Evolutionary conservation across 495 filamentous ascomycete genomes (phyloP), one percentile per base, ranked within the genome.

Genomic region (Hapsidospora chrysogenum): DNA sequence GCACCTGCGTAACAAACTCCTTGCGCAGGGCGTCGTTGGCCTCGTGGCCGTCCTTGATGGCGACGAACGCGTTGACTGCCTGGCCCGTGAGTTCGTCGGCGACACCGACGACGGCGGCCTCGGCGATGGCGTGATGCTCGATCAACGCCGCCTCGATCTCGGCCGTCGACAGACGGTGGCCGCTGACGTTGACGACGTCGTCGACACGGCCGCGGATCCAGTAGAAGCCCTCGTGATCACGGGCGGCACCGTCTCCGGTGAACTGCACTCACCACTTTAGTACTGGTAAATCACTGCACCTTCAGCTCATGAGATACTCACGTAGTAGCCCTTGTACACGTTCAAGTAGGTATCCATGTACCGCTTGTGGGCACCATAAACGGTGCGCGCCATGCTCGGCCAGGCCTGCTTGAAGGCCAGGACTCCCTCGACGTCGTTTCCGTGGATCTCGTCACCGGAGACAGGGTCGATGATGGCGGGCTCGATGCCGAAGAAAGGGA

Each of bases 121-220:
- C 89, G 37, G 84, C 86, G 34, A 96, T 81, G 43, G 77, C 63
- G 42, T 70, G 68, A 52, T 95, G 83, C 65, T 96, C 89, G 41
- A 97, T 74, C 26, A 97, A 70, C 14, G 89, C 89, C 20, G 89
- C 89, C 59, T 97, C 89, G 41, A 97, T 96, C 58, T 97, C 89
- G 30, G 89, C 89, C 13, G 92, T 99, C 9, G 87, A 95, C 29
- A 99, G 67, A 54, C 89, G 76, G 53, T 99, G 92, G 20, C 89
- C 89, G 41, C 78, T 85, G 33, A 99, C 89, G 53, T 96, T 99
- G 51, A 99, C 87, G 37, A 96, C 89, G 47, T 99, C 89, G 51
- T 99, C 89, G 19, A 96, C 89, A 61, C 89, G 84, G 32, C 89
- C 92, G 38, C 92, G 85, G 57, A 99, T 96, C 92, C 92, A 96